Base-by-base conservation (phyloP, 805 yeast species). In the Novakomyces olei region DNA sequence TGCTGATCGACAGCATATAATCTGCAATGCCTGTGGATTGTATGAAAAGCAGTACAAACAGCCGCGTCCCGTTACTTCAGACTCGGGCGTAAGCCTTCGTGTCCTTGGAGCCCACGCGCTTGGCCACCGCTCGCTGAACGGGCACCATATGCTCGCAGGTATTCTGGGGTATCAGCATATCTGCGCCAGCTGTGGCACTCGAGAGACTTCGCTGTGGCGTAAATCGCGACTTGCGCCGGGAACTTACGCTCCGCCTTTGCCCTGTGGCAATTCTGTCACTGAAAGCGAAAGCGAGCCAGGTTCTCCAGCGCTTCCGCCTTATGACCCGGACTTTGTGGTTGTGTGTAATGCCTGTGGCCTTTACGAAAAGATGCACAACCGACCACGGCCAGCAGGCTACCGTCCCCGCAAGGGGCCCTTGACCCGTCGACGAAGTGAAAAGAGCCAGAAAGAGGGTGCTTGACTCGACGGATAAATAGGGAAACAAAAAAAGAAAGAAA, bases 21-120 rank as follows among this genome's bases (percentile, higher is more conserved):
- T 85, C 35, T 85, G 98, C 57, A 85, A 85, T 51, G 98, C 98
- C 0, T 85, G 98, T 57, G 98, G 98, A 0, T 59, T 85, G 36
- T 85, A 70, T 41, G 56, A 63, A 26, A 61, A 69, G 35, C 69
- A 63, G 12, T 43, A 76, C 39, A 61, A 69, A 41, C 57, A 69
- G 15, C 66, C 69, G 40, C 54, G 85, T 26, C 85, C 85, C 0
- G n/a, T n/a, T n/a, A n/a, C n/a, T n/a, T n/a, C n/a, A n/a, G n/a
- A n/a, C n/a, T n/a, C n/a, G n/a, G n/a, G n/a, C n/a, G 68, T 69
- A 10, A 63, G 70, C 43, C 54, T 27, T 7, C 23, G 27, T 8
- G 20, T 12, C 14, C 19, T 19, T 14, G n/a, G 22, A 9, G 12
- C 12, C n/a, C 24, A 22, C 24, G 12, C 12, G 6, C 20, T 17